These are phyloP conservation scores for Saturnispora serradocipensis DNA, from an alignment of 805 yeast genomes.

Conservation along the genomic window DNA sequence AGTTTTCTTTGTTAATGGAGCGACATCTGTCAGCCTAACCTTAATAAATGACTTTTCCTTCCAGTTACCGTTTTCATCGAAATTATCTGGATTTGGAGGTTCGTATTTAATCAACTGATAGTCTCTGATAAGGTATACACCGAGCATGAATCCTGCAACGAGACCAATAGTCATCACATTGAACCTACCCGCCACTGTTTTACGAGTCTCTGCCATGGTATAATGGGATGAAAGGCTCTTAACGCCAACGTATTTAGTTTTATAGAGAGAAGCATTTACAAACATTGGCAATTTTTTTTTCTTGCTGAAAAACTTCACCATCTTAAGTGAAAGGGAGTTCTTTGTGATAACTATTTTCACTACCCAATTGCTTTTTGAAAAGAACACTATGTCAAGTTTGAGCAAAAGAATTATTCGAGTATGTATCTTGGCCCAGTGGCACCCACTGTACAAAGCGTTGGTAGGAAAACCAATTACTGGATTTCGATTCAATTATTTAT, in stretches of 20 bases:
- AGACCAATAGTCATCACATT: slow-evolving; percentile 21
- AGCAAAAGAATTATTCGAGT: slow-evolving; percentile 91
- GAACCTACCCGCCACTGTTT: slow-evolving; percentile 24
- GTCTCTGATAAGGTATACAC: slow-evolving; percentile 25
- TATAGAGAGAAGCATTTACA: background rate
- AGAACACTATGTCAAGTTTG: slow-evolving; percentile 38
- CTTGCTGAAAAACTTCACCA: background rate
- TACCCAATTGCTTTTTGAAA: background rate
- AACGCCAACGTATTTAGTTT: background rate
- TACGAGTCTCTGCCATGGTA: slow-evolving; percentile 13
- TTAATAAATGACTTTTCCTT: slow-evolving; percentile 28
- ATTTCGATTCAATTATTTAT: background rate
- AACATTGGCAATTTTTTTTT: background rate
- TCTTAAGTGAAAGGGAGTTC: background rate
- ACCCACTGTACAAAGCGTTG: background rate
- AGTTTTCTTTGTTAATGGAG: slow-evolving; percentile 32
- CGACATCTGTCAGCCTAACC: slow-evolving; percentile 29
- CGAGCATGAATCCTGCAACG: slow-evolving; percentile 21
- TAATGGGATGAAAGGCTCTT: background rate
- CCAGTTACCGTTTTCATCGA: slow-evolving; percentile 32
- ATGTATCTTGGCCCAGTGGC: slow-evolving; percentile 19
- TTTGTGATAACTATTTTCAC: background rate
- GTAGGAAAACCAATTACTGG: background rate
- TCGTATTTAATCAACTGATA: slow-evolving; percentile 31
- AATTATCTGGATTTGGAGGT: slow-evolving; percentile 32